These are phyloP conservation scores for Helotiales sp. DNA, from an alignment of 2,329 filamentous ascomycete species.

Conservation along the genomic window DNA sequence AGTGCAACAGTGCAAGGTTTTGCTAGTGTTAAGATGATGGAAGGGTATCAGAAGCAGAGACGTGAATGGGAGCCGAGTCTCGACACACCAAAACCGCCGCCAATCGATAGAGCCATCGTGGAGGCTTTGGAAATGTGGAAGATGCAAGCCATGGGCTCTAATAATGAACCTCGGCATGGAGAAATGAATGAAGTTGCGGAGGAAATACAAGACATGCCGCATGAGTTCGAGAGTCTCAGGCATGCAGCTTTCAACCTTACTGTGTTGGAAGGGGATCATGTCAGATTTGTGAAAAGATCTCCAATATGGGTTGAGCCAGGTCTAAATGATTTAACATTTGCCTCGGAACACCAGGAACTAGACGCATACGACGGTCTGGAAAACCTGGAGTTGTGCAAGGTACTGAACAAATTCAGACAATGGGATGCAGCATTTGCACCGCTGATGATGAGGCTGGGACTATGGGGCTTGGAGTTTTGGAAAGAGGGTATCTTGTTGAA, in stretches of 20 bases:
- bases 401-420: background rate
- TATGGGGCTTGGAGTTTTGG: background rate
- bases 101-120: background rate
- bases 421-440: background rate
- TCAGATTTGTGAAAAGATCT: background rate
- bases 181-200: background rate
- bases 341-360: too few relatives aligned
- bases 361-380: background rate
- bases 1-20: background rate
- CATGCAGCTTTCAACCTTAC: background rate
- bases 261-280: background rate
- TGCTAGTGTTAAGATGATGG: background rate
- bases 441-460: background rate
- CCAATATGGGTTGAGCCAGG: background rate
- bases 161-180: background rate
- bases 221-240: background rate
- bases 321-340: too few relatives aligned
- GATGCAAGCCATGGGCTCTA: background rate
- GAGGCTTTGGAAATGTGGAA: background rate
- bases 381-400: background rate
- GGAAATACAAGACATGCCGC: background rate
- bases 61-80: background rate
- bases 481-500: background rate
- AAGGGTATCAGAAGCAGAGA: background rate
- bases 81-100: background rate